Percentiles rank a stretch among this genome's conserved stretches.
phyloP scores from a whole-genome alignment of 1,284 basidiomycete species.

The Cryptococcus amylolentus region DNA sequence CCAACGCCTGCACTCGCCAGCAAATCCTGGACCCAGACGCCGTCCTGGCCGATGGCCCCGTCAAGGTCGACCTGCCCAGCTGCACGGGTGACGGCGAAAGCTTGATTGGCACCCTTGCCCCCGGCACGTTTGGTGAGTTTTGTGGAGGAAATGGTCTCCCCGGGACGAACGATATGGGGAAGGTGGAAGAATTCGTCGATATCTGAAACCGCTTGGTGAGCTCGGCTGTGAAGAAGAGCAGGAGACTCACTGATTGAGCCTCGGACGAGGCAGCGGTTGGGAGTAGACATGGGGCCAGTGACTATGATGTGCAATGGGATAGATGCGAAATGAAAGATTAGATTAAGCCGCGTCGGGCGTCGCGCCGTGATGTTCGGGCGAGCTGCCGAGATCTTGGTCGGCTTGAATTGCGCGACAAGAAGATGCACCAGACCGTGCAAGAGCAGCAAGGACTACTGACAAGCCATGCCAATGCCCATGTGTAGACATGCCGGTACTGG shows the following conservation, averaged over 20 bases:
- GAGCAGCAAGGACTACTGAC: too few species aligned
- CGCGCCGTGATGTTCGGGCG: too few species aligned
- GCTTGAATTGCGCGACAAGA: too few species aligned
- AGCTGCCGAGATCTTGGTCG: too few species aligned
- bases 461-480: too few species aligned
- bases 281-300: background rate
- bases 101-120: slow-evolving; percentile 55
- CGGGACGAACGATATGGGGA: slow-evolving; percentile 50
- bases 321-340: background rate
- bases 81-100: slow-evolving; percentile 49
- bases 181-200: slow-evolving; percentile 52
- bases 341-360: background rate
- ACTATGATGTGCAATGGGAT: background rate
- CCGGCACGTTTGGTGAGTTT: slow-evolving; percentile 47
- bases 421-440: too few species aligned
- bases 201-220: slow-evolving; percentile 15
- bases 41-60: slow-evolving; percentile 47
- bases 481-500: too few species aligned
- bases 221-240: background rate
- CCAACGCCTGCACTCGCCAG: slow-evolving; percentile 44
- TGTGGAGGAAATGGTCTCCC: slow-evolving; percentile 53
- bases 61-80: slow-evolving; percentile 47
- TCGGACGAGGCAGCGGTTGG: slow-evolving; percentile 40
- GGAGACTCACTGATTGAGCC: slow-evolving; percentile 47
- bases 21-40: slow-evolving; percentile 41